Percentiles rank a stretch among this genome's conserved stretches.
phyloP scores from a whole-genome alignment of 2,329 filamentous ascomycete genomes.

The Calonectria ilicicola region DNA sequence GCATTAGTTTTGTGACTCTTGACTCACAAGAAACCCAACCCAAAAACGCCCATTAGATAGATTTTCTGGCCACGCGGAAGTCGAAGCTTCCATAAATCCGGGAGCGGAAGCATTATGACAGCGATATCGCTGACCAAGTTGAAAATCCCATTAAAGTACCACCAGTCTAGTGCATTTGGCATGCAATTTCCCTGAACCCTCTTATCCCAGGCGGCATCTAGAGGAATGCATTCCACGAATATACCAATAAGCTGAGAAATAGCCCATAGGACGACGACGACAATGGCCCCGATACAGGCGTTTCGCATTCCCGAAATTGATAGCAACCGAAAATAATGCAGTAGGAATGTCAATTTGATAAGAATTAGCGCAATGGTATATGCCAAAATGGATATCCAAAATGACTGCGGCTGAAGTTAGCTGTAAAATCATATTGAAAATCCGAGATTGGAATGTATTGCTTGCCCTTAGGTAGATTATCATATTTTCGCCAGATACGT shows the following conservation, averaged over 20 bases:
- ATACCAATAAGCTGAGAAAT: not conserved
- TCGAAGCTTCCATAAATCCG: not conserved
- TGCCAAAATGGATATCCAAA: not conserved
- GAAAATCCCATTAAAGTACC: not conserved
- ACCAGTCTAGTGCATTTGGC: not conserved
- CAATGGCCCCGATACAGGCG: not conserved
- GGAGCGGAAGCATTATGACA: not conserved
- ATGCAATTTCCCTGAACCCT: not conserved
- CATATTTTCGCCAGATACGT: not conserved
- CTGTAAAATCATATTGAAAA: too few species aligned
- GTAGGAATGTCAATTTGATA: not conserved
- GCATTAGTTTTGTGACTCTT: not conserved
- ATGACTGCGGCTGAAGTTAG: not conserved
- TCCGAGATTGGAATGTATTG: too few species aligned
- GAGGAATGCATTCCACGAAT: not conserved
- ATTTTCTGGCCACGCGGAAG: not conserved
- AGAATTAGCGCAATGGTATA: not conserved
- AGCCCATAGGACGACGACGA: not conserved
- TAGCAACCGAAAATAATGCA: not conserved
- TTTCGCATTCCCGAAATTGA: not conserved
- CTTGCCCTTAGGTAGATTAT: not conserved
- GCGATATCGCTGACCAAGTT: not conserved
- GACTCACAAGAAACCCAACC: not conserved
- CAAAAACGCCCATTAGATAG: not conserved
- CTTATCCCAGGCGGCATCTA: not conserved